Conservation (phyloP, 164 flowering plant species). For the Santalum album region DNA sequence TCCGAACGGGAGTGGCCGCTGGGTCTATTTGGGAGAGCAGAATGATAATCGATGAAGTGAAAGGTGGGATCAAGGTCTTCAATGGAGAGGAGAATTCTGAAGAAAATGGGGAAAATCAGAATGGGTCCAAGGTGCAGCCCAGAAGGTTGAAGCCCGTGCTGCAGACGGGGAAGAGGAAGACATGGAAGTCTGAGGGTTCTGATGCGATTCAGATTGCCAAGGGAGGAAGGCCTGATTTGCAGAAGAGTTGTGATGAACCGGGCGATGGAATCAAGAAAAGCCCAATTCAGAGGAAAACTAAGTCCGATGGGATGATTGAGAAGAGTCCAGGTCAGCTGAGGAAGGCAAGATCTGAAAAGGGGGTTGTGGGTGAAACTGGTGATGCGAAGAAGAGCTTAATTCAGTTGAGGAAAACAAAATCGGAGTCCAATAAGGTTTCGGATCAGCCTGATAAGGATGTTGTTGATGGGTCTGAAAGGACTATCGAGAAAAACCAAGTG, state of each 20-base stretch:
- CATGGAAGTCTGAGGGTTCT: slow-evolving; percentile 40
- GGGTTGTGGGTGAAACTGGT: background rate
- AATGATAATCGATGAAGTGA: slow-evolving; percentile 66
- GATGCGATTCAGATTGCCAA: slow-evolving; percentile 27
- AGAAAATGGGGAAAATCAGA: slow-evolving; percentile 3
- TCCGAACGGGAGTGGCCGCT: slow-evolving; percentile 25
- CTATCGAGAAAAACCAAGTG: slow-evolving; percentile 15
- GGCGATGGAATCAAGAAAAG: slow-evolving; percentile 25
- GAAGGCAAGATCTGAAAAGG: background rate
- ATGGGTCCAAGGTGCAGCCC: background rate
- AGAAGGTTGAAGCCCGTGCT: slow-evolving; percentile 11
- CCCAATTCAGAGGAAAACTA: slow-evolving; percentile 26
- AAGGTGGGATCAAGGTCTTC: slow-evolving; percentile 68
- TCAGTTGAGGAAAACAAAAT: slow-evolving; percentile 17
- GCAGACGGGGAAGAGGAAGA: slow-evolving; percentile 33
- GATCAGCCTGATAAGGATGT: background rate
- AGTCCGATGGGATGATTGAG: slow-evolving; percentile 17
- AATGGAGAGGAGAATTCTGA: slow-evolving; percentile 29
- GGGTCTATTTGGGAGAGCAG: slow-evolving; percentile 84
- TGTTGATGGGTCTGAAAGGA: slow-evolving; percentile 4
- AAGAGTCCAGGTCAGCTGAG: background rate
- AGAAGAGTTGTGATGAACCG: slow-evolving; percentile 16
- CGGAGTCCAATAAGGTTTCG: slow-evolving; percentile 3
- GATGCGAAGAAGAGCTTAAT: slow-evolving; percentile 22
- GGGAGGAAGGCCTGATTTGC: slow-evolving; percentile 19